Evolutionary conservation across 352 stramenopile genomes (phyloP), one percentile per base, ranked within the genome.

Genomic region (Pythium graminicola): DNA sequence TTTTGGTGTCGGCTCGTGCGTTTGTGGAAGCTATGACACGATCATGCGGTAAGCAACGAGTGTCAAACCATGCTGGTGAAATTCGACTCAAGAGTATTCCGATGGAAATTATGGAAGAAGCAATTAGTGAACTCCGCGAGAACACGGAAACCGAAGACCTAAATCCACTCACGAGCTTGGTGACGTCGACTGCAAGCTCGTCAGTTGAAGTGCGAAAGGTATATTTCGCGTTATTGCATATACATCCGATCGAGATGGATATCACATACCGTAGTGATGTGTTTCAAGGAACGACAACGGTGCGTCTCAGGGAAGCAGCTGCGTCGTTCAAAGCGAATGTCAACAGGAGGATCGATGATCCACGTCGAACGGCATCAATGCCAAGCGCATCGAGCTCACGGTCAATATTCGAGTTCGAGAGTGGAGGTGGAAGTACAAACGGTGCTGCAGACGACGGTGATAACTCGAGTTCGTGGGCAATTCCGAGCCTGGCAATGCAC

Each of bases 251-350:
- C 49, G 82, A 93, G 57, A 77, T 93, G 47, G 82, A 93, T 33
- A 91, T 95, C 50, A 95, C 85, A 19, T 95, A 88, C 45, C 76
- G 85, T 32, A 93, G 82, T 48, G 84, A 95, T 47, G 81, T 93
- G 6, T 89, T 91, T 33, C 82, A 93, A 57, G 70, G 76, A 5
- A 77, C 62, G 7, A 73, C 80, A 17, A 84, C 68, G 0, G 64
- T 89, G 24, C 69, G 72, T 17, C 49, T 85, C 27, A 72, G 79
- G 27, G 75, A 90, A 61, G 64, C 78, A 17, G 60, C 69, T 11
- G 55, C 50, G 38, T 53, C 45, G 6, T 67, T 62, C 43, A 69
- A 67, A 54, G 43, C 61, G 6, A 51, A 50, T 17, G 49, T 55
- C 14, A 47, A 62, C 24, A 46, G 50, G 10, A 50, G 29, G 13